Base-by-base conservation (phyloP, 306 rosid species). In the Abrus pulchellus region DNA sequence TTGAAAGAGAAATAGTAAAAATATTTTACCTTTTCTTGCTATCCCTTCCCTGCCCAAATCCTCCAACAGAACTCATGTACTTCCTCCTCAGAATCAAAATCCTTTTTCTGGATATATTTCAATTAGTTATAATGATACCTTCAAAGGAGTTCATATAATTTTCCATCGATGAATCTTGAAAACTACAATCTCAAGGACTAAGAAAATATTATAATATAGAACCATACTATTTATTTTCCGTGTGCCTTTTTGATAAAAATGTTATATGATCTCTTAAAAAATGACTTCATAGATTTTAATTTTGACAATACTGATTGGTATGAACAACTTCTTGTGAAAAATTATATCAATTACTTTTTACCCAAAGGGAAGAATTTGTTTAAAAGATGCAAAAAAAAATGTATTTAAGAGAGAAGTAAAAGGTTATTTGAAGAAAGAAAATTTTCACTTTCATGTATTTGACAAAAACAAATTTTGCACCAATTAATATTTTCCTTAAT, bases 1-100 rank as follows among this genome's bases (percentile, higher is more conserved):
- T 84, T 79, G 69, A 49, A 79, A 66, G 32, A 75, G 47, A 82
- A 83, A 85, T 83, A 85, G 82, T 74, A 81, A 82, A 88, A 79
- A 83, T 74, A 83, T 57, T 83, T 41, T 20, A 20, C 20, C 62
- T 74, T 85, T 63, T 85, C 72, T 74, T 73, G 82, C 68, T 76
- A 68, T 79, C 72, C 34, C 71, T 38, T 5, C n/a, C n/a, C 38
- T 50, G 3, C 29, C 5, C 9, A 28, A 68, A 28, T 55, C 20
- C 20, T 5, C 12, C 28, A 73, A 28, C 28, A 43, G 27, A n/a
- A 5, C 36, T 59, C 28, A 68, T 34, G 20, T 52, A 5, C 11
- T 1, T 29, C 7, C 10, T 70, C 14, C 2, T 11, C 54, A 20
- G 20, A 20, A 20, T 20, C 20, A 20, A 0, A 20, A 5, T 57